Percentiles rank a stretch among this genome's conserved stretches.
Evolutionary conservation across 306 rosid species (phyloP).

Genomic region (Malus fusca): DNA sequence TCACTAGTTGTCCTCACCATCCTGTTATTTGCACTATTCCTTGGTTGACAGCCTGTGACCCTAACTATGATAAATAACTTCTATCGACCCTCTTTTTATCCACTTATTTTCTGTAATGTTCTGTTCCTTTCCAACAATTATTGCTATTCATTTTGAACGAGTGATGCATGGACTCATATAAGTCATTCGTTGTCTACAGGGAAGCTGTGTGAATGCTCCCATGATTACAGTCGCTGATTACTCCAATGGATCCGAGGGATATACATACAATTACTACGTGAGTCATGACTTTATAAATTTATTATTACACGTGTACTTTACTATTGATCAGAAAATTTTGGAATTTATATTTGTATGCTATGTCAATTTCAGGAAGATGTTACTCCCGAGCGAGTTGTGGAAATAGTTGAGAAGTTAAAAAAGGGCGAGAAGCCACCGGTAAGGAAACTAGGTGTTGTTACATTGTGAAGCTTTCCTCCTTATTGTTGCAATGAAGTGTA

Average conservation of each 20-base stretch:
- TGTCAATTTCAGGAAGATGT: slow-evolving; percentile 78
- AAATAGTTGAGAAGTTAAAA: slow-evolving; percentile 72
- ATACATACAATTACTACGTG: slow-evolving; percentile 82
- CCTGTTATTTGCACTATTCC: neutral
- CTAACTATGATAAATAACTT: neutral
- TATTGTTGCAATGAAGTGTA: neutral
- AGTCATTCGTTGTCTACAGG: slow-evolving; percentile 49
- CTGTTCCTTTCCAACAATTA: neutral
- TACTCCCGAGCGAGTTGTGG: slow-evolving; percentile 73
- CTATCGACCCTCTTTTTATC: neutral
- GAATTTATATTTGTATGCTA: slow-evolving; percentile 4
- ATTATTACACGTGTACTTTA: neutral
- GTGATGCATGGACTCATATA: slow-evolving; percentile 1
- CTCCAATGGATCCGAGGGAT: slow-evolving; percentile 91
- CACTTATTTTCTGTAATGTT: neutral
- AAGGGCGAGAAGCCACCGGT: slow-evolving; percentile 90
- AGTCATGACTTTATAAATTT: slow-evolving; percentile 13
- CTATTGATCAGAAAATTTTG: neutral
- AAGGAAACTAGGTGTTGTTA: slow-evolving; percentile 20
- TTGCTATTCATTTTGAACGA: slow-evolving; percentile 7
- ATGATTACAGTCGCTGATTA: slow-evolving; percentile 99
- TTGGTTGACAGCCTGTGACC: neutral
- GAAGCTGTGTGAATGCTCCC: slow-evolving; percentile 95
- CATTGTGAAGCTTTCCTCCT: neutral
- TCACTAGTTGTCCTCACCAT: neutral